Evolutionary conservation across 148 eudicot species (phyloP), one percentile per base, ranked within the genome.

Genomic region (Camellia sinensis): DNA sequence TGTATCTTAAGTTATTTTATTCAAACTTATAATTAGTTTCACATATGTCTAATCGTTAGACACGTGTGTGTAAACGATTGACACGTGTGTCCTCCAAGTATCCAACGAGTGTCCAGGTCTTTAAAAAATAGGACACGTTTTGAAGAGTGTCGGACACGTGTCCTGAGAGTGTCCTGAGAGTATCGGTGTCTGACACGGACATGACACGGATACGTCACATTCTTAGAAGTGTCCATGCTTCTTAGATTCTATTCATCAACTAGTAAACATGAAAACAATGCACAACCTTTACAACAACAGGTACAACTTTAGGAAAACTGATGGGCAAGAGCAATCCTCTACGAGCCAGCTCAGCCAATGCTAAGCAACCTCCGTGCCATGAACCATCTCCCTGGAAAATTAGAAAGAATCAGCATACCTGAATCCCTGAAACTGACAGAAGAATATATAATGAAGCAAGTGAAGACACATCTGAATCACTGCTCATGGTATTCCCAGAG

Each of bases 301-400:
- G 92, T 75, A 96, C 91, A 86, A 96, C 99, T 92, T 93, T 96
- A 14, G 93, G 92, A 82, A 96, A 93, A 83, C 94, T 96, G 84
- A 89, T 71, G 14, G 99, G 99, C 80, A 96, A 87, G 68, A 96
- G 95, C 85, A 93, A 83, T 81, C 99, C 99, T 89, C 99, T 89
- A 76, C 99, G 99, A 82, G 98, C 99, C 81, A 96, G 89, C 88
- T 96, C 99, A 75, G 97, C 99, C 90, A 96, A 85, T 72, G 99
- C 99, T 80, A 96, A 86, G 89, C 99, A 96, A 75, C 99, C 98
- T 71, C 99, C 99, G 84, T 96, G 99, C 99, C 99, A 96, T 37
- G 99, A 96, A 82, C 99, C 98, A 92, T 96, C 99, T 74, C 99
- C 99, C 99, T 96, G 81, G 54, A 79, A 78, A 68, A 62, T 57